Conservation (phyloP, 75 land plant species). For the Picea sitchensis region DNA sequence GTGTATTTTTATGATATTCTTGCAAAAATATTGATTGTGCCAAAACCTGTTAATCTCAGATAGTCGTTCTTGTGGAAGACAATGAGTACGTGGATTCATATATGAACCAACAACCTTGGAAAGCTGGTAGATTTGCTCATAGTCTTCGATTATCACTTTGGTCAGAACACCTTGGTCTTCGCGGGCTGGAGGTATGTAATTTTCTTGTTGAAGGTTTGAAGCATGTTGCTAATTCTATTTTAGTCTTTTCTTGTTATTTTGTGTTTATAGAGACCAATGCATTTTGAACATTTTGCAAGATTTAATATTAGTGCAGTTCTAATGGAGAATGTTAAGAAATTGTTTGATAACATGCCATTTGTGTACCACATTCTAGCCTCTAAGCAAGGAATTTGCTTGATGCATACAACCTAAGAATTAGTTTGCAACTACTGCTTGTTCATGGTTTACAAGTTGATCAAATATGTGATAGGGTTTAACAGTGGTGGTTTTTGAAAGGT, state of each 20-base stretch:
- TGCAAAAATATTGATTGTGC: too few relatives aligned
- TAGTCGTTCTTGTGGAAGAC: conserved; percentile 89
- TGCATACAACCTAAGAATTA: not conserved
- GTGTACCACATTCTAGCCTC: not conserved
- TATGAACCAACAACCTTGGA: conserved; percentile 87
- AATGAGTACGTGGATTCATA: conserved; percentile 68
- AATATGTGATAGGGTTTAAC: not conserved
- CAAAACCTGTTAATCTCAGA: conserved; percentile 28
- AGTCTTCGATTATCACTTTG: conserved; percentile 84
- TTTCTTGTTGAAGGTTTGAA: not conserved
- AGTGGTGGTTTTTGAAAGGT: not conserved
- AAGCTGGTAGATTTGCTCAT: conserved; percentile 87
- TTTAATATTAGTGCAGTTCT: not conserved
- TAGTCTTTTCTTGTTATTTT: not conserved
- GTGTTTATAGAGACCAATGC: not conserved
- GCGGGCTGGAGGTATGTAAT: conserved; percentile 48
- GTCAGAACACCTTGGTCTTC: conserved; percentile 95
- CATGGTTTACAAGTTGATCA: not conserved
- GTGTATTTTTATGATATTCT: too few relatives aligned
- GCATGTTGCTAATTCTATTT: not conserved
- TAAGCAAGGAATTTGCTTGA: not conserved
- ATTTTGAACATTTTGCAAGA: not conserved
- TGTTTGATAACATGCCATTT: not conserved
- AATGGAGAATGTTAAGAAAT: not conserved
- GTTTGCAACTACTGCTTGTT: too few relatives aligned